Conservation (phyloP, 78 protist genomes). For the Bodo saltans region DNA sequence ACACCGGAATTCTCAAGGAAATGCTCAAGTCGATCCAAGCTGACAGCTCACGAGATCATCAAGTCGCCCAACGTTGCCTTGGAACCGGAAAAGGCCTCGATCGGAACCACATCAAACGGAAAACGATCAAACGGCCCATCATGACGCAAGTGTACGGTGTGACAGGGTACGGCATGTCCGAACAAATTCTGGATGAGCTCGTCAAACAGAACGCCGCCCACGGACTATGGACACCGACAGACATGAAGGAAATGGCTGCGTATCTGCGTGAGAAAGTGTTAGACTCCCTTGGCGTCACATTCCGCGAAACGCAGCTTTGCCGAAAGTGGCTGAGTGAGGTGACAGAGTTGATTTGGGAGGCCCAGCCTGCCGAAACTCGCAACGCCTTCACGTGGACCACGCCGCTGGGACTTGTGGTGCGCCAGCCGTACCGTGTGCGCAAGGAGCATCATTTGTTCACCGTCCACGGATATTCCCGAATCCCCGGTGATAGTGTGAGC, state of each 20-base stretch:
- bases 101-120: slow-evolving; percentile 54
- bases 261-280: background rate
- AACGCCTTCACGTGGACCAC: slow-evolving; percentile 64
- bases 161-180: slow-evolving; percentile 78
- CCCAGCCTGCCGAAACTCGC: background rate
- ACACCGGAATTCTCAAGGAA: slow-evolving; percentile 50
- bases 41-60: slow-evolving; percentile 24
- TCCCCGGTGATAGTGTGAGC: background rate
- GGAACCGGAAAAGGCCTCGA: slow-evolving; percentile 18
- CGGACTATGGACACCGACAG: background rate
- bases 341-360: background rate
- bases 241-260: background rate
- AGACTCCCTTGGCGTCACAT: background rate
- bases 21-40: slow-evolving; percentile 22
- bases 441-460: slow-evolving; percentile 23
- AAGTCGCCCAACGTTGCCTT: background rate
- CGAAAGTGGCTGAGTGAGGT: background rate
- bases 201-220: slow-evolving; percentile 4
- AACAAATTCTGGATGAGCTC: slow-evolving; percentile 55
- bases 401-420: slow-evolving; percentile 81
- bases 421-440: slow-evolving; percentile 68
- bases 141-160: slow-evolving; percentile 94
- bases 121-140: slow-evolving; percentile 90
- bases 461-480: background rate
- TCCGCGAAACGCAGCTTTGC: background rate